Percentiles rank a stretch among this genome's conserved stretches.
These are phyloP conservation scores for Scheffersomyces lignicola DNA, from an alignment of 1,139 yeast species.

Conservation along the genomic window DNA sequence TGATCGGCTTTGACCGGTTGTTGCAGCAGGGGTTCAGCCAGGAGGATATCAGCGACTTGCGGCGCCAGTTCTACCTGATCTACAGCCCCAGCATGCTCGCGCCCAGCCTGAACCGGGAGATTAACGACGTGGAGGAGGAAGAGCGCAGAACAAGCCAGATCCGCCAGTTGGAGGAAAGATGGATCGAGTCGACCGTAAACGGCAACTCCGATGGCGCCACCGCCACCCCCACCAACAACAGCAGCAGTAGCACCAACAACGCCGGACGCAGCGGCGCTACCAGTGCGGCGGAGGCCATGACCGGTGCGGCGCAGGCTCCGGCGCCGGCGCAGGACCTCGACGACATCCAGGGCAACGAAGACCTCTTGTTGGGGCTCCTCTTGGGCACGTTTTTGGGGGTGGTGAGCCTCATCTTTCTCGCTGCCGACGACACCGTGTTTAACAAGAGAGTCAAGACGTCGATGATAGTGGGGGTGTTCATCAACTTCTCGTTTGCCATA, in stretches of 20 bases:
- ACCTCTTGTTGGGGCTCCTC: slow-evolving; percentile 60
- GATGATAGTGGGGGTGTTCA: slow-evolving; percentile 58
- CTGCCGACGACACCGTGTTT: slow-evolving; percentile 57
- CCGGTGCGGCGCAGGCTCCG: slow-evolving; percentile 16
- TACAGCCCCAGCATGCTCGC: slow-evolving; percentile 29
- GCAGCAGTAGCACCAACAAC: slow-evolving; percentile 5
- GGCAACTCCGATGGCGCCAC: slow-evolving; percentile 13
- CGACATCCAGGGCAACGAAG: slow-evolving; percentile 49
- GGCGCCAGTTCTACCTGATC: slow-evolving; percentile 71
- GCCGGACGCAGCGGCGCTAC: neutral
- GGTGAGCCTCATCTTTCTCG: slow-evolving; percentile 54
- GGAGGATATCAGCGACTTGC: slow-evolving; percentile 68
- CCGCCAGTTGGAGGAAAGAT: slow-evolving; percentile 77
- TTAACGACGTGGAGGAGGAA: slow-evolving; percentile 43
- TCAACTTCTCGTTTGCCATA: slow-evolving; percentile 59
- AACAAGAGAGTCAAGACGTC: slow-evolving; percentile 62
- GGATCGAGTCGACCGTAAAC: slow-evolving; percentile 81
- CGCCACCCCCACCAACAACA: slow-evolving; percentile 4
- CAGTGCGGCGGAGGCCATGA: slow-evolving; percentile 15
- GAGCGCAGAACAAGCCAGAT: slow-evolving; percentile 39
- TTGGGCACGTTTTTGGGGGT: slow-evolving; percentile 68
- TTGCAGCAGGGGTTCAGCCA: slow-evolving; percentile 80
- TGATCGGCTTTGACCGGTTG: slow-evolving; percentile 82
- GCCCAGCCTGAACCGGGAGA: slow-evolving; percentile 19
- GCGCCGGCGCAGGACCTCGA: slow-evolving; percentile 28